Conservation (phyloP, 129 eudicot species). For the Oenanthe sinensis region DNA sequence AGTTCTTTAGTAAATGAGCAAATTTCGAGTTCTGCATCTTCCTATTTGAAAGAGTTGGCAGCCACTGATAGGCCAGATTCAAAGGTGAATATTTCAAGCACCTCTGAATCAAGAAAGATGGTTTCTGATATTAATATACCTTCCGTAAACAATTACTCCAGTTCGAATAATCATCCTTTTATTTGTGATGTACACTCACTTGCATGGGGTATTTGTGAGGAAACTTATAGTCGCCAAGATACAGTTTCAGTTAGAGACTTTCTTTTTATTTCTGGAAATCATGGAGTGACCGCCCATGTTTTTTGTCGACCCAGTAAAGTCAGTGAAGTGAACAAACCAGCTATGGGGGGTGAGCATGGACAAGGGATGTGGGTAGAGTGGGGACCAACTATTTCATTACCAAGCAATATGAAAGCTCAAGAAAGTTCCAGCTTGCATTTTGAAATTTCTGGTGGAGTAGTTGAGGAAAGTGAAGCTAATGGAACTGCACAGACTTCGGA, state of each 20-base stretch:
- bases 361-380: conserved; percentile 89
- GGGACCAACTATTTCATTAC: conserved; percentile 52
- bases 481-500: conserved; percentile 20
- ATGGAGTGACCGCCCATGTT: conserved; percentile 76
- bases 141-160: conserved; percentile 19
- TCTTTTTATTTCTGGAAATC: conserved; percentile 67
- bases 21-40: conserved; percentile 9
- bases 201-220: conserved; percentile 85
- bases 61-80: conserved; percentile 25
- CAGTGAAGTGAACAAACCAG: conserved; percentile 23
- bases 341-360: conserved; percentile 29
- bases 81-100: conserved; percentile 25
- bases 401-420: conserved; percentile 10
- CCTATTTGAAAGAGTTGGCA: conserved; percentile 14
- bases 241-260: conserved; percentile 50
- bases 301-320: conserved; percentile 34
- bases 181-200: conserved; percentile 61
- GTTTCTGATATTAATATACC: conserved; percentile 15
- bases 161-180: conserved; percentile 32
- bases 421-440: conserved; percentile 4
- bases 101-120: conserved; percentile 27
- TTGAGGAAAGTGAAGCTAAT: conserved; percentile 16
- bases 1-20: conserved; percentile 4
- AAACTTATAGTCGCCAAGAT: conserved; percentile 46
- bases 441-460: conserved; percentile 17